These are phyloP conservation scores for Pyropia yezoensis DNA, from an alignment of 23 red algal species.

Conservation along the genomic window DNA sequence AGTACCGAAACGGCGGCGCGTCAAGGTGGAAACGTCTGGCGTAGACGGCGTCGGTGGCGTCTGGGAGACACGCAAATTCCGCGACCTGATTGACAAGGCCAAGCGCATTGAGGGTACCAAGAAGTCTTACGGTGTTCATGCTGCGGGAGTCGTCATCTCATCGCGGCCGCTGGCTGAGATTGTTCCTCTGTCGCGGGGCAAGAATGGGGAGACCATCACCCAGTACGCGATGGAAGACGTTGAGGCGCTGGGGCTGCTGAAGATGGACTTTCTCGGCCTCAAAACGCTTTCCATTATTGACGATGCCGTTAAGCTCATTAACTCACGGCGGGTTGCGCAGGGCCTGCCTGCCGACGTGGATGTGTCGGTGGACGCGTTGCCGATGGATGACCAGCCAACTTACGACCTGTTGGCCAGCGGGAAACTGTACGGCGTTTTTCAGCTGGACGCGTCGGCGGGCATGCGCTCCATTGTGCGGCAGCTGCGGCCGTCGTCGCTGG, in stretches of 20 bases:
- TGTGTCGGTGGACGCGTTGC: conserved; percentile 45
- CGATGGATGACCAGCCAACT: conserved; percentile 62
- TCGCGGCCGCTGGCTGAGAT: conserved; percentile 68
- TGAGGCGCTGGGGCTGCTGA: conserved; percentile 81
- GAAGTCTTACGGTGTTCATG: conserved; percentile 90
- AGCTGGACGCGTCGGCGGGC: conserved; percentile 85
- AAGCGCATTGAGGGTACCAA: conserved; percentile 83
- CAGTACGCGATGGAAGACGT: conserved; percentile 99
- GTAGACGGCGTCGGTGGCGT: too few species aligned
- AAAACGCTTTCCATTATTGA: conserved; percentile 86
- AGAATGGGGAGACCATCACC: conserved; percentile 83
- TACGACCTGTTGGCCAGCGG: conserved; percentile 68
- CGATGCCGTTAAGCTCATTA: conserved; percentile 45
- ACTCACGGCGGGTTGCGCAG: neutral
- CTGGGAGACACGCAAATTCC: too few species aligned
- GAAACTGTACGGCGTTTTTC: conserved; percentile 85
- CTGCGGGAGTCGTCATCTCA: conserved; percentile 89
- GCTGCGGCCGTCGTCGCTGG: conserved; percentile 63
- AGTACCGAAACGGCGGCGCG: too few species aligned
- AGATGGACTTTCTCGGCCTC: conserved; percentile 97
- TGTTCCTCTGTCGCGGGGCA: conserved; percentile 76
- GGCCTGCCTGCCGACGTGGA: conserved; percentile 19
- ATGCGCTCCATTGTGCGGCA: conserved; percentile 89
- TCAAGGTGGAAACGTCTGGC: too few species aligned
- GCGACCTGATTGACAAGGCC: conserved; percentile 39